Base-by-base conservation (phyloP, 495 filamentous ascomycete genomes). In the Trichoderma reesei region DNA sequence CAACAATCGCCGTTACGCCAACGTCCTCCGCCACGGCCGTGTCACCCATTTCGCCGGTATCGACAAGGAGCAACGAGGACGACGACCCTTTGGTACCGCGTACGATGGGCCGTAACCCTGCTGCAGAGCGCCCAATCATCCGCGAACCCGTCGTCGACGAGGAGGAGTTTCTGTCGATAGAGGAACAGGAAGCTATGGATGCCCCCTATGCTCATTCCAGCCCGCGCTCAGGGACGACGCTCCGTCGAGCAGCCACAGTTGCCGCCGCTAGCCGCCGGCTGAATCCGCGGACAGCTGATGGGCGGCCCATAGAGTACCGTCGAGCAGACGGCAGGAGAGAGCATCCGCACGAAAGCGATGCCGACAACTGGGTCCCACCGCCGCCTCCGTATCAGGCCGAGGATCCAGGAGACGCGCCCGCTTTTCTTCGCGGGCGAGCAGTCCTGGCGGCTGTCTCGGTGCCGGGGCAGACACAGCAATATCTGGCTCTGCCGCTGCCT, bases 331-430 rank as follows among this genome's bases (percentile, higher is more conserved):
- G 86, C 14, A 79, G 86, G 41, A 76, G 82, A 18, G 81, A 90
- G 63, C 82, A 89, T 65, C 91, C 91, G 11, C 89, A 95, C 73
- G 90, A 95, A 72, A 92, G 88, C 65, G 90, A 96, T 70, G 90
- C 90, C 4, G 92, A 96, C 67, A 90, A 92, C 66, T 96, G 92
- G 92, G 90, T 92, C 7, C 89, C 92, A 31, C 92, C 92, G 0
- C 92, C 92, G n/a, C 92, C 92, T 13, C 90, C 91, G 8, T 96
- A 96, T 68, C 83, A 85, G 20, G 84, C 83, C 14, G 85, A 91
- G 14, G 78, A 88, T 38, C 86, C 90, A 6, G 79, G 74, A 18
- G 80, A 81, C 60, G 61, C 78, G 31, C 82, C 82, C 11, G 73
- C 71, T 10, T 82, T 80, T 62, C 65, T 82, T n/a, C 76, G 78